Percentiles rank a stretch among this genome's conserved stretches.
Evolutionary conservation across 306 rosid species (phyloP).

Genomic region (Gastrolobium villosum): DNA sequence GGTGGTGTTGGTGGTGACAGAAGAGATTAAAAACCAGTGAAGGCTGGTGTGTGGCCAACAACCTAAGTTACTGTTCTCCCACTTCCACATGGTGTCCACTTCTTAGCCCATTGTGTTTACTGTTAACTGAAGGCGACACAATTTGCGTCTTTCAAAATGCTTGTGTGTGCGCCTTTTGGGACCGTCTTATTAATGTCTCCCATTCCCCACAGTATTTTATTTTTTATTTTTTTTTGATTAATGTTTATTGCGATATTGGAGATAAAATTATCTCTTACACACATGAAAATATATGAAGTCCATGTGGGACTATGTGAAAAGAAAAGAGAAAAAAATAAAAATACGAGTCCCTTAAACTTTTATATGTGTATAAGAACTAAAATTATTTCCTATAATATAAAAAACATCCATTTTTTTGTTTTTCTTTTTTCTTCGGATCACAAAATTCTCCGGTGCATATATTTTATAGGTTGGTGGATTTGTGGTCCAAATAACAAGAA

Average conservation of each 20-base stretch:
- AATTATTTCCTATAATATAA: no score
- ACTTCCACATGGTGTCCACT: conserved; percentile 62
- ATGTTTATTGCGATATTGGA: no score
- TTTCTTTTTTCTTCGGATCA: background rate
- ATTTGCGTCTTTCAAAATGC: conserved; percentile 41
- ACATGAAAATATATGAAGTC: no score
- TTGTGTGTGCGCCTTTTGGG: conserved; percentile 52
- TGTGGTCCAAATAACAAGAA: conserved; percentile 51
- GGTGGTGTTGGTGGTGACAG: conserved; percentile 22
- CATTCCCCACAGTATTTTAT: conserved; percentile 13
- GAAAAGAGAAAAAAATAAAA: no score
- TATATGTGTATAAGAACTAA: no score
- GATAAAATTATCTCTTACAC: no score
- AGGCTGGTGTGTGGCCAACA: conserved; percentile 42
- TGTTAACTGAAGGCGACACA: conserved; percentile 60
- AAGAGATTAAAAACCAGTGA: conserved; percentile 40
- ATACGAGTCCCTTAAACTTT: no score
- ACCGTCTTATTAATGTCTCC: conserved; percentile 57
- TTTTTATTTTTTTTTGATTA: background rate
- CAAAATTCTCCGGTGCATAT: conserved; percentile 17
- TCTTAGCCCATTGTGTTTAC: conserved; percentile 55
- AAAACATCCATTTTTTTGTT: background rate
- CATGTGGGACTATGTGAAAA: no score
- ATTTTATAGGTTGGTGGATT: conserved; percentile 45
- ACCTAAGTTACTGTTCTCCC: conserved; percentile 45